Evolutionary conservation across 495 filamentous ascomycete genomes (phyloP).

Genomic region (Diplogelasinospora grovesii): DNA sequence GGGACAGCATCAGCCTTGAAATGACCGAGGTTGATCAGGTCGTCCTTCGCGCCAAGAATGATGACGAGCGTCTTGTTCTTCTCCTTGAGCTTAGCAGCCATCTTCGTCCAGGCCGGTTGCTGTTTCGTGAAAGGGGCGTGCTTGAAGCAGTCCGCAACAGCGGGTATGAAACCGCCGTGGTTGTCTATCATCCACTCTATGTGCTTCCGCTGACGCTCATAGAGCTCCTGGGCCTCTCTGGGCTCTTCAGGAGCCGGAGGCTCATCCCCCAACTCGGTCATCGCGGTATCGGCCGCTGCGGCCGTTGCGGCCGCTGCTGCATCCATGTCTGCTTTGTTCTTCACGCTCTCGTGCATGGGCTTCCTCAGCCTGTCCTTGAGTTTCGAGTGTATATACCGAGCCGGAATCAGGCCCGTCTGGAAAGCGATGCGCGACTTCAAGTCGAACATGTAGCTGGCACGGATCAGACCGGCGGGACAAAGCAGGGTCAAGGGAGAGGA

Average conservation of each 20-base stretch:
- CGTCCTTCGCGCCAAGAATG: constrained; percentile 42
- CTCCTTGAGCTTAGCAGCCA: constrained; percentile 29
- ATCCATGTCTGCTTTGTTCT: too few relatives aligned
- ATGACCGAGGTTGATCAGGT: constrained; percentile 36
- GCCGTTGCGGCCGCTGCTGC: constrained; percentile 5
- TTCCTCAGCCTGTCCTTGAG: constrained; percentile 30
- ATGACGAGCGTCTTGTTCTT: constrained; percentile 45
- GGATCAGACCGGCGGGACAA: constrained; percentile 67
- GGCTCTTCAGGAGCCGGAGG: too few relatives aligned
- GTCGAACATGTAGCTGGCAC: constrained; percentile 56
- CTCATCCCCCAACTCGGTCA: too few relatives aligned
- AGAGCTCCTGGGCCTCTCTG: too few relatives aligned
- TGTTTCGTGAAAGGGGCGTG: constrained; percentile 44
- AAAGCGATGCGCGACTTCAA: constrained; percentile 56
- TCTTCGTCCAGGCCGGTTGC: constrained; percentile 41
- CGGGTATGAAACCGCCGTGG: constrained; percentile 47
- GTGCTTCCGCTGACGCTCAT: constrained; percentile 21
- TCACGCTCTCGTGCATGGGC: constrained; percentile 33
- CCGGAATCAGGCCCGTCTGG: constrained; percentile 41
- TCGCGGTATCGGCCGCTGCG: constrained; percentile 25
- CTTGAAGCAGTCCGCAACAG: constrained; percentile 45
- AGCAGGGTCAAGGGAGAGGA: constrained; percentile 64
- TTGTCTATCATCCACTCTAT: constrained; percentile 48
- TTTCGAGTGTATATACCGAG: constrained; percentile 28
- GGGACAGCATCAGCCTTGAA: constrained; percentile 32